Percentiles rank a stretch among this genome's conserved stretches.
phyloP scores from a whole-genome alignment of 192 early-diverging fungal genomes.

The Backusella westeae region DNA sequence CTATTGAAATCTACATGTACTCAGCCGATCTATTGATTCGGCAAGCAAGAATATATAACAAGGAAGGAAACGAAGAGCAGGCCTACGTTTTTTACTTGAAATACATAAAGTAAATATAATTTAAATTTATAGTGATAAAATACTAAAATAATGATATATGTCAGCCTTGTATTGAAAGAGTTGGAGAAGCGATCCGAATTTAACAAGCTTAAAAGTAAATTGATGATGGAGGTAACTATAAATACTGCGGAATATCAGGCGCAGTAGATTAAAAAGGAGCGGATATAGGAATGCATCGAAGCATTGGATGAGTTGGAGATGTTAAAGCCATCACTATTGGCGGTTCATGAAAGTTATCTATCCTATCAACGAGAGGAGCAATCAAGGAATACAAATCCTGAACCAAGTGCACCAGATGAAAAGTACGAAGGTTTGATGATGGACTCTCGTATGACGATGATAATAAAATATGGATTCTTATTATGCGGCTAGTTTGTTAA shows the following conservation, averaged over 20 bases:
- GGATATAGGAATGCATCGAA: conserved; percentile 44
- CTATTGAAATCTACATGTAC: conserved; percentile 46
- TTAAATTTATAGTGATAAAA: not conserved
- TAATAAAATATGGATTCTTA: not conserved
- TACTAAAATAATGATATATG: not conserved
- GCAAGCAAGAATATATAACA: conserved; percentile 56
- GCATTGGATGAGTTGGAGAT: conserved; percentile 53
- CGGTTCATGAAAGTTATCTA: conserved; percentile 33
- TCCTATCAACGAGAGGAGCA: not conserved
- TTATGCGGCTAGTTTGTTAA: not conserved
- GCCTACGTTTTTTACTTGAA: conserved; percentile 71
- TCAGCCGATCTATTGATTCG: conserved; percentile 43
- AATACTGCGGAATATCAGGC: not conserved
- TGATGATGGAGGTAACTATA: conserved; percentile 16
- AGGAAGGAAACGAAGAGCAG: conserved; percentile 61
- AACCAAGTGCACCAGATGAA: not conserved
- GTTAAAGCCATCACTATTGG: conserved; percentile 43
- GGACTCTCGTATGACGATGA: not conserved
- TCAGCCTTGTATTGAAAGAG: conserved; percentile 56
- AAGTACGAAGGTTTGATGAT: not conserved
- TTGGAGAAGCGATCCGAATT: conserved; percentile 57
- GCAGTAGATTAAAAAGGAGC: conserved; percentile 17
- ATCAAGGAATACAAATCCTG: not conserved
- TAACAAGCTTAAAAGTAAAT: conserved; percentile 43
- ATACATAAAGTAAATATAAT: conserved; percentile 49